Evolutionary conservation across 176 grass and related monocot genomes (phyloP).

Genomic region (Hordeum marinum): DNA sequence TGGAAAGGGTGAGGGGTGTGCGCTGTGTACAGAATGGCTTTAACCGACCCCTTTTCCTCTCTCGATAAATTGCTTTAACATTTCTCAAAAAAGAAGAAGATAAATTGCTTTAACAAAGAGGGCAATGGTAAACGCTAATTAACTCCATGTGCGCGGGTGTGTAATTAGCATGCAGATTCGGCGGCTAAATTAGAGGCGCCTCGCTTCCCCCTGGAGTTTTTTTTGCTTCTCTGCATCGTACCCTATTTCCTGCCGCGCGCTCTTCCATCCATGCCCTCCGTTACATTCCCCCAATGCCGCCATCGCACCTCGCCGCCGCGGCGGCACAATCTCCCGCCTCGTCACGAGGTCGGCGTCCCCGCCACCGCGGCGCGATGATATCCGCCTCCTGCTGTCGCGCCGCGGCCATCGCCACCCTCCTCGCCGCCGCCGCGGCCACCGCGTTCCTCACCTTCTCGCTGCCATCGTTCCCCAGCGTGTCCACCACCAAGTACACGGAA

Average conservation of each 20-base stretch:
- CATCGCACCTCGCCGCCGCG: background rate
- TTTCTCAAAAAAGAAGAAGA: too few relatives aligned
- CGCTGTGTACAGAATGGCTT: too few relatives aligned
- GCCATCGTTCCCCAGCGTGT: background rate
- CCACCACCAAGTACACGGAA: background rate
- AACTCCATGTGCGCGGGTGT: background rate
- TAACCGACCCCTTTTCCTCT: too few relatives aligned
- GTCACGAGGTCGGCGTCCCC: background rate
- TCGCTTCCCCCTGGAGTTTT: background rate
- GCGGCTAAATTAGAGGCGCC: background rate
- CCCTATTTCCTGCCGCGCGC: background rate
- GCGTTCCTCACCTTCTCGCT: slow-evolving; percentile 16
- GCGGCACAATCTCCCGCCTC: background rate
- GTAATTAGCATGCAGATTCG: background rate
- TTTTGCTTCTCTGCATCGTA: background rate
- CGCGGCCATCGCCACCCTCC: slow-evolving; percentile 14
- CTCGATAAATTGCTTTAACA: too few relatives aligned
- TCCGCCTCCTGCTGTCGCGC: slow-evolving; percentile 18
- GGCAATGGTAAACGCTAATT: too few relatives aligned
- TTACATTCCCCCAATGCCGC: slow-evolving; percentile 11
- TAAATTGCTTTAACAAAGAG: too few relatives aligned
- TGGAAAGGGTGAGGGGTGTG: too few relatives aligned
- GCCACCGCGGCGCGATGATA: background rate
- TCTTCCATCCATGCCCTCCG: slow-evolving; percentile 8
- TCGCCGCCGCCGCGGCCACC: background rate